phyloP scores from a whole-genome alignment of 805 yeast genomes.

The Kodamaea hsintzibuensis region DNA sequence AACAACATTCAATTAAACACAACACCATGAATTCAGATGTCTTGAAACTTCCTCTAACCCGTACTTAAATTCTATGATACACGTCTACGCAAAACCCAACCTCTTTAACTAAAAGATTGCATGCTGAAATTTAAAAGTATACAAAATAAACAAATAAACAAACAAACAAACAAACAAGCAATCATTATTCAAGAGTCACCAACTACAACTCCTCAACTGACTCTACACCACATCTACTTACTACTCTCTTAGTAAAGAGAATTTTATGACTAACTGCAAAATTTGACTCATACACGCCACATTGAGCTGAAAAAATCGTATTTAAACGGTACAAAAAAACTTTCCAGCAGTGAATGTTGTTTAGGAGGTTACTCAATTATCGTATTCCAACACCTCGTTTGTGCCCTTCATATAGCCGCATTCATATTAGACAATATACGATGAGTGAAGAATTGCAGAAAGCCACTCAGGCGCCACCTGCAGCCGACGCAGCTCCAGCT shows the following conservation, averaged over 20 bases:
- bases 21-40: neutral
- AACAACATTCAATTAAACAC: neutral
- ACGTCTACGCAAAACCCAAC: too few relatives aligned
- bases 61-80: too few relatives aligned
- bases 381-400: neutral
- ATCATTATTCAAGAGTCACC: too few relatives aligned
- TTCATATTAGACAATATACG: conserved; percentile 4
- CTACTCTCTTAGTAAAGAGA: too few relatives aligned
- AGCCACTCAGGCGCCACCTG: conserved; percentile 13
- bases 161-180: too few relatives aligned
- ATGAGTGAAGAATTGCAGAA: conserved; percentile 12
- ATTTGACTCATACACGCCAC: conserved; percentile 3
- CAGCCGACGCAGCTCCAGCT: conserved; percentile 18
- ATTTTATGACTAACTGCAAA: neutral
- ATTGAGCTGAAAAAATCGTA: neutral
- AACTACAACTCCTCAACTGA: too few relatives aligned
- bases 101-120: too few relatives aligned
- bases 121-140: too few relatives aligned
- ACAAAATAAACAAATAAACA: too few relatives aligned
- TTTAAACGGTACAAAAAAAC: conserved; percentile 1
- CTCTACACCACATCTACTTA: too few relatives aligned
- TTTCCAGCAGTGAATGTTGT: conserved; percentile 6
- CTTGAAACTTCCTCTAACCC: neutral
- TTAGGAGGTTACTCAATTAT: conserved; percentile 6
- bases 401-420: neutral